Conservation (phyloP, 257 asterid species). For the Ophiorrhiza pumila region DNA sequence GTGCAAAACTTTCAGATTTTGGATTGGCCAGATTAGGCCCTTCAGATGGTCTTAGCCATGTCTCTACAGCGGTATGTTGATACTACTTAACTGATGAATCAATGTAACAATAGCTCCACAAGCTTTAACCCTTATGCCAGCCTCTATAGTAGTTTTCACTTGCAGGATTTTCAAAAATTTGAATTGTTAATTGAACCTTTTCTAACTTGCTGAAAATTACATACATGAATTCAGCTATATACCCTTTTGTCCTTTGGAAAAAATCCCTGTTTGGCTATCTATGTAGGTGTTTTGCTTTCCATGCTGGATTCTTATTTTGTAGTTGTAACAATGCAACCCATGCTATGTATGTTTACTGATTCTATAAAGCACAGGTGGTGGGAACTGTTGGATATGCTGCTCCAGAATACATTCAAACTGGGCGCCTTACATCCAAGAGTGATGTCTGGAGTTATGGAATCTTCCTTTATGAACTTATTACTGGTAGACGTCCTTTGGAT, state of each 20-base stretch:
- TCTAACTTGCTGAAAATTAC: not conserved
- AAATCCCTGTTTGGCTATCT: not conserved
- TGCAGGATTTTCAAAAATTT: not conserved
- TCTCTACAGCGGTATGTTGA: conserved; percentile 73
- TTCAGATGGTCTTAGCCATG: conserved; percentile 71
- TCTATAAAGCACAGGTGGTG: conserved; percentile 50
- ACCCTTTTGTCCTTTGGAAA: not conserved
- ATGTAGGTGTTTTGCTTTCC: not conserved
- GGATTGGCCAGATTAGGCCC: conserved; percentile 90
- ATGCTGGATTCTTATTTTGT: not conserved
- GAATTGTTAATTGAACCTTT: not conserved
- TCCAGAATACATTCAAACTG: conserved; percentile 88
- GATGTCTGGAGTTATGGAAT: conserved; percentile 96
- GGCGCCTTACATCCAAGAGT: conserved; percentile 81
- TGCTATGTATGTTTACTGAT: not conserved
- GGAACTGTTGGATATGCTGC: conserved; percentile 97
- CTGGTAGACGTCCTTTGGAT: conserved; percentile 83
- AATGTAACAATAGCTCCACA: not conserved
- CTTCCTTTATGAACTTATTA: conserved; percentile 86
- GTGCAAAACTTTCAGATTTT: conserved; percentile 86
- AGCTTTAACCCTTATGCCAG: not conserved
- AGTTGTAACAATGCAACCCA: too few species aligned
- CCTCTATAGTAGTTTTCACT: not conserved
- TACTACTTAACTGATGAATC: not conserved
- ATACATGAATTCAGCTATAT: not conserved